Base-by-base conservation (phyloP, 352 stramenopile genomes). In the Phytopythium montanum region DNA sequence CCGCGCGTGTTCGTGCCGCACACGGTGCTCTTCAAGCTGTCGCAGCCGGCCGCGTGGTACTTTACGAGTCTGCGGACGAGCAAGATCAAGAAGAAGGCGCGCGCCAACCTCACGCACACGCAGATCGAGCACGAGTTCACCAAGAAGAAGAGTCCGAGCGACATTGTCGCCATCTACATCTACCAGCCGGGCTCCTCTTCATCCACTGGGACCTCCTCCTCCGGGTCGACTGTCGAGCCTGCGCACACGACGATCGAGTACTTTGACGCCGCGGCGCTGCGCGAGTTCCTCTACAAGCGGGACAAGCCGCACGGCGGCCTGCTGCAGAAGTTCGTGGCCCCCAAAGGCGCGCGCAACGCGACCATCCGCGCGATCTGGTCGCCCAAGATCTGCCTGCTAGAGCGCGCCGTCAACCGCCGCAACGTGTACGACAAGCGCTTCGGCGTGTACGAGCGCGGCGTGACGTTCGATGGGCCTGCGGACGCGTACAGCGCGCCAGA, bases 101-200 rank as follows among this genome's bases (percentile, higher is more conserved):
- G 96, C 46, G 68, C 78, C 38, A 98, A 97, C 60, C 65, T 99
- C 28, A 96, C 75, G 19, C 96, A 97, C 50, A 64, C 84, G 3
- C 82, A 93, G 56, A 98, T 99, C 56, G 93, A 98, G 64, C 91
- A 98, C 55, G 83, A 85, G 52, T 97, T 99, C 71, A 91, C 84
- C 19, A 97, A 96, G 52, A 88, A 90, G 44, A 79, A 83, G 59
- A 71, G 62, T 19, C 60, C 69, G 23, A 81, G 80, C 33, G 93
- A 98, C 64, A 94, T 98, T 38, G 81, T 98, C 16, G 95, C 92
- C 8, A 96, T 94, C 63, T 98, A 97, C 59, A 87, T 98, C 16
- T 87, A 87, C 55, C 39, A 85, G 19, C 29, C 61, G 6, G 61
- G 61, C 12, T 8, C 1, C 36, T 10, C 13, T 6, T 16, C 57